Evolutionary conservation across 2,329 filamentous ascomycete genomes (phyloP).

Genomic region (Alternaria ventricosa): DNA sequence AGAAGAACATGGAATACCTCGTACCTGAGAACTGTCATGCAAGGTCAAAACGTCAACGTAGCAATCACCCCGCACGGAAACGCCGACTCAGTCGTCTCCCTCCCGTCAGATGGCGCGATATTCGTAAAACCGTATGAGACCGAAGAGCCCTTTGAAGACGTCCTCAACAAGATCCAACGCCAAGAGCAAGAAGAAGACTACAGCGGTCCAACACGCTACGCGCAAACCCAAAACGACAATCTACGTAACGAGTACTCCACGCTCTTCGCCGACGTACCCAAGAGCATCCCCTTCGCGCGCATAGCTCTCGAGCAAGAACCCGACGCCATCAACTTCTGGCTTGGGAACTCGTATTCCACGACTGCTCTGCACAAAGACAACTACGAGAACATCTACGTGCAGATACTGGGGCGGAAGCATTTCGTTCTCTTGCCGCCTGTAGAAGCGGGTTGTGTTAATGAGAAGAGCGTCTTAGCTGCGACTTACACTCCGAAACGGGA

Average conservation of each 20-base stretch:
- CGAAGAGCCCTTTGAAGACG: conserved; percentile 65
- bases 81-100: conserved; percentile 68
- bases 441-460: conserved; percentile 72
- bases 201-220: conserved; percentile 58
- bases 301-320: conserved; percentile 70
- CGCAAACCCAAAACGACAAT: conserved; percentile 86
- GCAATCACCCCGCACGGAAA: conserved; percentile 76
- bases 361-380: conserved; percentile 82
- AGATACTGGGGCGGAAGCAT: conserved; percentile 74
- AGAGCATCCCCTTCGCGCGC: conserved; percentile 72
- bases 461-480: conserved; percentile 63
- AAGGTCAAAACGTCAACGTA: conserved; percentile 69
- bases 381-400: conserved; percentile 85
- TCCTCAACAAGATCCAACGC: conserved; percentile 66
- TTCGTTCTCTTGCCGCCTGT: conserved; percentile 77
- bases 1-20: conserved; percentile 66
- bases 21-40: conserved; percentile 65
- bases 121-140: conserved; percentile 79
- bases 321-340: conserved; percentile 84
- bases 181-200: conserved; percentile 56
- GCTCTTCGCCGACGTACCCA: conserved; percentile 68
- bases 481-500: conserved; percentile 57
- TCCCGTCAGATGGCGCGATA: conserved; percentile 57
- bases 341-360: conserved; percentile 71
- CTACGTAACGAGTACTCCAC: conserved; percentile 73